Base-by-base conservation (phyloP, 768 basidiomycete species). In the Grammothele lineata region DNA sequence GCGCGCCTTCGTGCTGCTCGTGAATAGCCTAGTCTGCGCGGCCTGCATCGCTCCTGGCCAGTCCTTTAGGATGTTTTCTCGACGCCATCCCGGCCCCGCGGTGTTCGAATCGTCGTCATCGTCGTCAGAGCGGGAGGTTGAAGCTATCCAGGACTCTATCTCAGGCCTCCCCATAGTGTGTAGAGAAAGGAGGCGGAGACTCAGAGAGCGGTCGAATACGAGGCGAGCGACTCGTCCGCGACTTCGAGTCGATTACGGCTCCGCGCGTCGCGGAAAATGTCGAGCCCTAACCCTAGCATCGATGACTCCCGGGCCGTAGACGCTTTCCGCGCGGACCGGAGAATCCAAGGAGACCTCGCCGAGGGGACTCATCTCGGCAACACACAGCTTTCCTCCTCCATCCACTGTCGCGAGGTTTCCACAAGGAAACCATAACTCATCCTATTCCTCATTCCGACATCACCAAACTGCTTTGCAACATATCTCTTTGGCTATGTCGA, bases 101-200 rank as follows among this genome's bases (percentile, higher is more conserved):
- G 53, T 59, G 35, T 61, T 56, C 8, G n/a, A 51, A 43, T 67
- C 66, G 27, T 69, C 69, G 43, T 61, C 61, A 43, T 69, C 69
- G 43, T 49, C 60, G 32, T 56, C 40, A 22, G 49, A 53, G 12
- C 37, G 32, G n/a, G 58, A 45, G 21, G 80, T 70, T n/a, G 73
- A 71, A 30, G 76, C 72, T 44, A 83, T 69, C 84, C 85, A 87
- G 24, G 78, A 76, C 57, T 76, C 70, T 57, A 86, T 83, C 57
- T 80, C 80, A 37, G 75, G 66, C 60, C 71, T 74, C 36, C 63
- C 66, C 62, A 64, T 60, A 9, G 33, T 27, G 36, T 22, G 7
- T 3, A 24, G 12, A 26, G 36, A 36, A 38, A 24, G 33, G 22
- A 38, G 8, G 25, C 30, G 33, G 9, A 43, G 6, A 25, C 8